Conservation (phyloP, 257 asterid species). For the Solanum lignicaule region DNA sequence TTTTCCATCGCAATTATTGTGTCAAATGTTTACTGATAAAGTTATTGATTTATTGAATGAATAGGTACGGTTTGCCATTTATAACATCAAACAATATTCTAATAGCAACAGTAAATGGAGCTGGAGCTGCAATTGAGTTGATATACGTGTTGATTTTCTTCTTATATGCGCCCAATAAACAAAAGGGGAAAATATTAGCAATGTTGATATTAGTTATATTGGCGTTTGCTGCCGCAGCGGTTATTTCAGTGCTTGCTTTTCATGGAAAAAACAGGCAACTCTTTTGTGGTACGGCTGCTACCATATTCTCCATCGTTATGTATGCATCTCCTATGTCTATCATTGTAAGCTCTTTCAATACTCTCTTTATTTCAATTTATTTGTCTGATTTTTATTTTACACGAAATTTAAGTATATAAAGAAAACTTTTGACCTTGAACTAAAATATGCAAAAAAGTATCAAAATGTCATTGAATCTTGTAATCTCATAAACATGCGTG, state of each 20-base stretch:
- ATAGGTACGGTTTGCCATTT: constrained; percentile 84
- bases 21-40: background rate
- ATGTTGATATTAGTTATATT: constrained; percentile 28
- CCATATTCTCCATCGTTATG: constrained; percentile 74
- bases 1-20: background rate
- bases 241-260: constrained; percentile 53
- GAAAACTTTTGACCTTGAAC: no score
- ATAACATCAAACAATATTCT: constrained; percentile 68
- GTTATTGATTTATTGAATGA: background rate
- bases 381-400: no score
- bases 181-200: constrained; percentile 36
- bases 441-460: no score
- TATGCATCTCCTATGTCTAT: constrained; percentile 71
- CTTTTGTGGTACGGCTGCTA: constrained; percentile 63
- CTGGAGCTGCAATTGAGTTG: constrained; percentile 55
- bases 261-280: constrained; percentile 49
- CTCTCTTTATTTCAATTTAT: no score
- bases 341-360: constrained; percentile 24
- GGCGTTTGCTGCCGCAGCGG: constrained; percentile 29
- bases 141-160: constrained; percentile 44
- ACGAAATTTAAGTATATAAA: fast-evolving
- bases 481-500: no score
- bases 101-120: constrained; percentile 55
- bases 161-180: constrained; percentile 41
- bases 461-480: no score